Evolutionary conservation across 305 asterid genomes (phyloP).

Genomic region (Plantago coronopus): DNA sequence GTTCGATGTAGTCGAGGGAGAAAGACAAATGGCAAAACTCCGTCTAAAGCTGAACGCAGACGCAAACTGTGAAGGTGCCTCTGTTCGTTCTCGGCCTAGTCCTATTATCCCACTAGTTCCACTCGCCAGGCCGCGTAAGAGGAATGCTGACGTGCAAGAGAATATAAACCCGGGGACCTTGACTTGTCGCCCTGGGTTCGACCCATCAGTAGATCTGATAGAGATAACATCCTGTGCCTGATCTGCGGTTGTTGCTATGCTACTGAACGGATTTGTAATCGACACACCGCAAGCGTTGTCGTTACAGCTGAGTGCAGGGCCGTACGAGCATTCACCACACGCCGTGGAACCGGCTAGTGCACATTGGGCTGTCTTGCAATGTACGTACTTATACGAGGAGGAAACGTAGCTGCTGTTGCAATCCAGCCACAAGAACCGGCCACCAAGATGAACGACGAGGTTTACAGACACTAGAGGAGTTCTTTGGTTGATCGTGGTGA

Average conservation of each 20-base stretch:
- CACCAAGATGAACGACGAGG: slow-evolving; percentile 71
- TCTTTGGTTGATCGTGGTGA: slow-evolving; percentile 52
- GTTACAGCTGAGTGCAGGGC: slow-evolving; percentile 58
- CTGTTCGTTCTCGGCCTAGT: slow-evolving; percentile 44
- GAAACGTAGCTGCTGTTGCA: slow-evolving; percentile 55
- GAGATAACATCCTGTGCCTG: slow-evolving; percentile 50
- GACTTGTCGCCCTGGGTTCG: slow-evolving; percentile 31
- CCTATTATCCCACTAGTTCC: slow-evolving; percentile 52
- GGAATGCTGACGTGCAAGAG: slow-evolving; percentile 43
- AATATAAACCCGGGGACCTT: slow-evolving; percentile 39
- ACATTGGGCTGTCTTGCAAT: slow-evolving; percentile 59
- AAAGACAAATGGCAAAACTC: slow-evolving; percentile 43
- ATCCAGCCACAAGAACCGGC: slow-evolving; percentile 65
- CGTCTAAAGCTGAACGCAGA: slow-evolving; percentile 49
- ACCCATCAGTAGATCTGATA: slow-evolving; percentile 43
- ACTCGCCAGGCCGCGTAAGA: slow-evolving; percentile 40
- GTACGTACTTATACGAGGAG: slow-evolving; percentile 48
- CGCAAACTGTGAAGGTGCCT: slow-evolving; percentile 43
- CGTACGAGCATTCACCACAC: slow-evolving; percentile 45
- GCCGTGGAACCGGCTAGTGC: slow-evolving; percentile 25
- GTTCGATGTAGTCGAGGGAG: slow-evolving; percentile 24
- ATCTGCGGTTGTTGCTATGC: slow-evolving; percentile 38
- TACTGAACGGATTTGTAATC: slow-evolving; percentile 44
- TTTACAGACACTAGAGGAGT: slow-evolving; percentile 57
- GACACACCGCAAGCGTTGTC: slow-evolving; percentile 38